Evolutionary conservation across 106 monocot species (phyloP), one percentile per base, ranked within the genome.

Genomic region (Xerophyta viscosa): DNA sequence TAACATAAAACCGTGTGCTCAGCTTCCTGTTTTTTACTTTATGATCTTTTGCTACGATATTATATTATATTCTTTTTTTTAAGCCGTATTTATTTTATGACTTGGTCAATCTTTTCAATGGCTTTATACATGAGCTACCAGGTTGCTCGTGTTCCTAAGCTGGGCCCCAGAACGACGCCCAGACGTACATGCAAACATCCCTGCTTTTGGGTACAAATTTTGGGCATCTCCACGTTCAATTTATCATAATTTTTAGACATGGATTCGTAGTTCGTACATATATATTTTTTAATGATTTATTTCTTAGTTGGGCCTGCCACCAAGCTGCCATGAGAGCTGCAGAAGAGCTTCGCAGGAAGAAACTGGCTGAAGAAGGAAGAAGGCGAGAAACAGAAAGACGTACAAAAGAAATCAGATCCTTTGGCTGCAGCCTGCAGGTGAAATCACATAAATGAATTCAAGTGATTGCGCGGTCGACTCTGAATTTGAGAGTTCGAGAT

Each of bases 241-340:
- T 36, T 36, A 6, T 36, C 33, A 6, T 36, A 5, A 6, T 36
- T 57, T 24, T 29, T 46, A 29, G 41, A 3, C 58, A 15, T 67
- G 84, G 94, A 89, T 60, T 96, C 89, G 96, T 88, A 88, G 37
- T 88, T 89, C 76, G 96, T 89, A 3, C 89, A 96, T 31, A 96
- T 89, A 23, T 96, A 89, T 88, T 96, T 85, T 66, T 88, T 89
- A 52, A 85, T 96, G 96, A 69, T 62, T 50, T 77, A 76, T 14
- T n/a, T 96, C 46, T 84, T 89, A 67, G 71, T 69, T 26, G 89
- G 89, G 53, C n/a, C n/a, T n/a, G n/a, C n/a, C 77, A 96, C 3
- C 63, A 61, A 52, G 89, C 81, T 42, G 85, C 96, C 20, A 79
- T 89, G 88, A 46, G 63, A 62, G 84, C 57, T 13, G 96, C 85